Base-by-base conservation (phyloP, 1,139 yeast genomes). In the Pichia sp. region DNA sequence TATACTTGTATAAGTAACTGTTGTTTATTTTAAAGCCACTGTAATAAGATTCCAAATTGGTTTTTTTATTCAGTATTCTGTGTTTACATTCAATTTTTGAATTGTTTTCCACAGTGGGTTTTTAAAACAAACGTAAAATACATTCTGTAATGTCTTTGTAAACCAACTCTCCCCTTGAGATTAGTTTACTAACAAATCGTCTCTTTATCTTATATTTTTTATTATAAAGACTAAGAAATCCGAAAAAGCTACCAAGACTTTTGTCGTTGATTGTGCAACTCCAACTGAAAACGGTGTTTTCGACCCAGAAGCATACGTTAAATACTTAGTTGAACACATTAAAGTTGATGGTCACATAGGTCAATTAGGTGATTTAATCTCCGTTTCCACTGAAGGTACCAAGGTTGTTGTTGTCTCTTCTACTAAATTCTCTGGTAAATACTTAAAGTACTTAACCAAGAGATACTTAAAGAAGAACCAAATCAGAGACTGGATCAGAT, bases 381-480 rank as follows among this genome's bases (percentile, higher is more conserved):
- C 92, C 58, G 89, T 92, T 65, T 76, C 90, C 68, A 76, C 82
- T 68, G 95, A 88, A 71, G 88, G 86, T 67, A 77, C 81, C 74
- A 72, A 79, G 68, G 89, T 87, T 70, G 83, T 92, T 67, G 85
- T 89, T 75, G 89, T 85, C 63, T 79, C 97, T 63, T 81, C 85
- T 77, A 76, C 95, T 76, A 85, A 88, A 79, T 92, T 94, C 92
- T 89, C 97, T 65, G 99, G 99, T 79, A 92, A 94, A 81, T 92
- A 92, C 95, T 86, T 89, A 75, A 92, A 92, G 82, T 92, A 90
- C 92, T 81, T 92, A 74, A 87, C 97, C 71, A 92, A 92, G 89
- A 90, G 95, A 83, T 92, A 88, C 94, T 87, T 92, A 77, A 92
- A 92, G 96, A 92, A 92, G 88, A 88, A 89, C 94, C 95, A 87